phyloP scores from a whole-genome alignment of 345 rosid species.

The Reutealis trisperma region DNA sequence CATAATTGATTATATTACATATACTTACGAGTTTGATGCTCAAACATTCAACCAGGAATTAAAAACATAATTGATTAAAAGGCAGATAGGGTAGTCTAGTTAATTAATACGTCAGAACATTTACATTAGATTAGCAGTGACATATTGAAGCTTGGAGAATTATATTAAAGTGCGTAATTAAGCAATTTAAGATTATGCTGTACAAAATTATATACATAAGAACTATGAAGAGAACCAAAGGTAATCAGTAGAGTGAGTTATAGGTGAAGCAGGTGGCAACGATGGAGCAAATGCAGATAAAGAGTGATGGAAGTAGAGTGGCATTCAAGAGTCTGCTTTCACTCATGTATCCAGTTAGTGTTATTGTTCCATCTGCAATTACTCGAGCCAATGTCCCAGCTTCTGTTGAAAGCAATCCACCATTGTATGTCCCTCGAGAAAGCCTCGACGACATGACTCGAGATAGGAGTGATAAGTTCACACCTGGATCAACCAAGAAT shows the following conservation, averaged over 20 bases:
- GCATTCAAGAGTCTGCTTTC: conserved; percentile 45
- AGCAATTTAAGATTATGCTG: not conserved
- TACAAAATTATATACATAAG: conserved; percentile 4
- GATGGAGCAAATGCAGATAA: conserved; percentile 52
- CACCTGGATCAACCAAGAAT: conserved; percentile 36
- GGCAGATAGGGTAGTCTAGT: too few species aligned
- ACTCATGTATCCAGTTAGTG: conserved; percentile 49
- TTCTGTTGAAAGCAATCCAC: conserved; percentile 63
- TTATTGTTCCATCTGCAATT: conserved; percentile 62
- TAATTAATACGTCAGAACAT: too few species aligned
- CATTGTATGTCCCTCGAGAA: conserved; percentile 55
- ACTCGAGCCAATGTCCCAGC: conserved; percentile 63
- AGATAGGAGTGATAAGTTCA: conserved; percentile 55
- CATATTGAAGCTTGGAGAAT: not conserved
- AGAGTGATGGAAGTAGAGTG: conserved; percentile 51
- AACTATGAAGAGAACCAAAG: not conserved
- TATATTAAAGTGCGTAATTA: not conserved
- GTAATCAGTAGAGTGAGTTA: conserved; percentile 47
- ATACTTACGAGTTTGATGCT: too few species aligned
- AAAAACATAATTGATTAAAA: too few species aligned
- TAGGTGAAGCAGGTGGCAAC: conserved; percentile 53
- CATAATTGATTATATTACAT: too few species aligned
- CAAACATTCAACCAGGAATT: too few species aligned
- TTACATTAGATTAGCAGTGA: not conserved
- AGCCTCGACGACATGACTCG: conserved; percentile 65